phyloP scores from a whole-genome alignment of 1,139 yeast species.

The Scheffersomyces titani region DNA sequence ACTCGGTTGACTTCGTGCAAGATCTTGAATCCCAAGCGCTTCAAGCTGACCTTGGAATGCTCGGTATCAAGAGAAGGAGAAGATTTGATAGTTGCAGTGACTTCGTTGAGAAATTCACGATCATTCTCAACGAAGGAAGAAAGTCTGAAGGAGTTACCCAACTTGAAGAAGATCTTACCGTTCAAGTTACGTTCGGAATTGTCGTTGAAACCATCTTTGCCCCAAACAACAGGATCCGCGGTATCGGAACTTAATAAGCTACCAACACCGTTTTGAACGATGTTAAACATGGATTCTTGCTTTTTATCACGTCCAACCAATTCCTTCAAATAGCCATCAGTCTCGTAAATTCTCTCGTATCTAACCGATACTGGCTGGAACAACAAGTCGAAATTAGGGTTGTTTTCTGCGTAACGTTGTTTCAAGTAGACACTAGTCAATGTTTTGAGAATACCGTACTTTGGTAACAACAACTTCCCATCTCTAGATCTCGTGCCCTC shows the following conservation, averaged over 20 bases:
- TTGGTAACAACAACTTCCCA: conserved; percentile 64
- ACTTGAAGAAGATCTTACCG: conserved; percentile 42
- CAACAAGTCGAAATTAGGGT: conserved; percentile 41
- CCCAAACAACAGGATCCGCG: conserved; percentile 7
- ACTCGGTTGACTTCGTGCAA: conserved; percentile 43
- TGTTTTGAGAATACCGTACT: conserved; percentile 62
- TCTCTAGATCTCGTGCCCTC: conserved; percentile 71
- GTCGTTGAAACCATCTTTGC: conserved; percentile 25
- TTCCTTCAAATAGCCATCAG: conserved; percentile 63
- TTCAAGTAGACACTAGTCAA: conserved; percentile 47
- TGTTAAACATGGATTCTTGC: conserved; percentile 43
- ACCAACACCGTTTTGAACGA: conserved; percentile 36
- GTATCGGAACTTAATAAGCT: conserved; percentile 20
- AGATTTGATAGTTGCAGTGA: conserved; percentile 4
- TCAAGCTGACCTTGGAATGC: conserved; percentile 30
- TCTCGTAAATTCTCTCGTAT: conserved; percentile 67
- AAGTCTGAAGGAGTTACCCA: conserved; percentile 37
- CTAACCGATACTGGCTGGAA: conserved; percentile 63
- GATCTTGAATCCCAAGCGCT: conserved; percentile 43
- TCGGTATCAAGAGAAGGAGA: conserved; percentile 8
- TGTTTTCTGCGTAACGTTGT: conserved; percentile 44
- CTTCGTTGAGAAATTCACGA: conserved; percentile 1
- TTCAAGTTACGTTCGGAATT: conserved; percentile 28
- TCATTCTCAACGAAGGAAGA: conserved; percentile 24
- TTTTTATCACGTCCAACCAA: conserved; percentile 61